Conservation (phyloP, 2,329 filamentous ascomycete species). For the Fusarium vanettenii region DNA sequence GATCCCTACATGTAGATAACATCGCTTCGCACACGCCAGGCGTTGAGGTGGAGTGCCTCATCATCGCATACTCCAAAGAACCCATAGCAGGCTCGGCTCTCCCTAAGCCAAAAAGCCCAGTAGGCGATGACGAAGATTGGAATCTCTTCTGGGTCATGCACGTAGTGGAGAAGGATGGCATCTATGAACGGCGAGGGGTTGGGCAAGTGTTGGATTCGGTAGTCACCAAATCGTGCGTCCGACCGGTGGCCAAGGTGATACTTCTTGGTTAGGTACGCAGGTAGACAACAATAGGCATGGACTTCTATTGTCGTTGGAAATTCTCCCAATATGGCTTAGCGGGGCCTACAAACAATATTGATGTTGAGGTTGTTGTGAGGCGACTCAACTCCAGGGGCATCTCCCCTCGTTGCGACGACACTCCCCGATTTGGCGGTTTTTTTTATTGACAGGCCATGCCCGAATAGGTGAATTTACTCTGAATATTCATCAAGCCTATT, state of each 20-base stretch:
- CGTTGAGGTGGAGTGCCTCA: slow-evolving; percentile 7
- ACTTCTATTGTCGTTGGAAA: neutral
- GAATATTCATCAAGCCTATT: neutral
- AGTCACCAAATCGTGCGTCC: neutral
- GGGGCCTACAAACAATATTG: neutral
- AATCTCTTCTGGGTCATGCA: slow-evolving; percentile 10
- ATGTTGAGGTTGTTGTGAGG: neutral
- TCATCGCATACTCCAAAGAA: slow-evolving; percentile 5
- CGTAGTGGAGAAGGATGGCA: neutral
- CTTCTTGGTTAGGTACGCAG: neutral
- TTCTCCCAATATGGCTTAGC: neutral
- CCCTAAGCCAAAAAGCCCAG: neutral
- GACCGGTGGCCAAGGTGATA: neutral
- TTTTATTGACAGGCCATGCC: neutral
- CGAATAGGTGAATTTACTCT: neutral
- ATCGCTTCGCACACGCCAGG: neutral
- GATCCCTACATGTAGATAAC: slow-evolving; percentile 4
- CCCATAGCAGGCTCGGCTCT: slow-evolving; percentile 2
- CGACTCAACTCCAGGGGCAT: neutral
- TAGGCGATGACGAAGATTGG: neutral
- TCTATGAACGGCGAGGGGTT: slow-evolving; percentile 8
- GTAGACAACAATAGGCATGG: neutral
- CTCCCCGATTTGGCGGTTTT: neutral
- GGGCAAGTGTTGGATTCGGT: slow-evolving; percentile 1
- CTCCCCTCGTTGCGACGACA: neutral